These are phyloP conservation scores for Pisolithus thermaeus DNA, from an alignment of 1,284 basidiomycete species.

Conservation along the genomic window DNA sequence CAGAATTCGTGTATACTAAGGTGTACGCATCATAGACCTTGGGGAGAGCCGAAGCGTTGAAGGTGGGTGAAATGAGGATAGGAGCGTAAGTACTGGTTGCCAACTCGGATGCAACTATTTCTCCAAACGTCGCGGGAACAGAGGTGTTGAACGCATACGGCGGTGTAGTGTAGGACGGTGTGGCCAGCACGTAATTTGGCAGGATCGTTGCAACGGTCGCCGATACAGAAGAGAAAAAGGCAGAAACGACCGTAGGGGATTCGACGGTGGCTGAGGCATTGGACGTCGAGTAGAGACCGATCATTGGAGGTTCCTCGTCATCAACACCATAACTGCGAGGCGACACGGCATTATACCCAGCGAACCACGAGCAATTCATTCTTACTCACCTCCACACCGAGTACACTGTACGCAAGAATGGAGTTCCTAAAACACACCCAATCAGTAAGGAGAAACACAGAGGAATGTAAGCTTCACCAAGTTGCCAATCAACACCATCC, in stretches of 20 bases:
- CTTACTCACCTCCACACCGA: conserved; percentile 66
- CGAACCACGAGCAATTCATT: conserved; percentile 1
- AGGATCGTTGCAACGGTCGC: conserved; percentile 65
- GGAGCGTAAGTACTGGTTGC: conserved; percentile 66
- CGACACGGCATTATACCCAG: conserved; percentile 7
- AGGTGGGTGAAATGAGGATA: conserved; percentile 34
- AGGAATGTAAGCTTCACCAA: conserved; percentile 37
- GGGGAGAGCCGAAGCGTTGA: conserved; percentile 43
- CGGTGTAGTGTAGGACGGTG: conserved; percentile 61
- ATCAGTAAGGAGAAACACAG: background rate
- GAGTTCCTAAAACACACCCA: conserved; percentile 41
- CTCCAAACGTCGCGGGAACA: conserved; percentile 45
- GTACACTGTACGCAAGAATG: conserved; percentile 80
- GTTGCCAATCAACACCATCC: conserved; percentile 85
- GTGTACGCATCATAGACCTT: conserved; percentile 42
- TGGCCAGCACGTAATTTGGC: conserved; percentile 69
- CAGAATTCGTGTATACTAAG: conserved; percentile 39
- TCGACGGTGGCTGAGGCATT: conserved; percentile 40
- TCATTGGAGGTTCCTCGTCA: conserved; percentile 62
- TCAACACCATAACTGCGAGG: conserved; percentile 65
- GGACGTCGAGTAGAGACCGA: conserved; percentile 61
- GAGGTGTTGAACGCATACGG: conserved; percentile 71
- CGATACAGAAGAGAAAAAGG: conserved; percentile 57
- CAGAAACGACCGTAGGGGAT: conserved; percentile 38
- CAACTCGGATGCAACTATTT: conserved; percentile 51